Base-by-base conservation (phyloP, 1,284 basidiomycete species). In the Albatrellus sp. region DNA sequence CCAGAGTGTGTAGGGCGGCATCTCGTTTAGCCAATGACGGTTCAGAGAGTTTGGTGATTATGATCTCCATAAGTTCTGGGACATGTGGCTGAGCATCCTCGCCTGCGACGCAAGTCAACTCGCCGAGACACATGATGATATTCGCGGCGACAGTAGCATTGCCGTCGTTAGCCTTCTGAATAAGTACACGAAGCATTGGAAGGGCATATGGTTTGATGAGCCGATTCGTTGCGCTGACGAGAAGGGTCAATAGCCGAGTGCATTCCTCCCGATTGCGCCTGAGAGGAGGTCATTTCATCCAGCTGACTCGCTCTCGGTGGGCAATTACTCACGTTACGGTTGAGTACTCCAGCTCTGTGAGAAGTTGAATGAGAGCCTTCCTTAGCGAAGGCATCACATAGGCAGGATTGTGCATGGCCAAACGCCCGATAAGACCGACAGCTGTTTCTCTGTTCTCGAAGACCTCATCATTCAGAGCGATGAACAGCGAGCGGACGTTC, bases 341-440 rank as follows among this genome's bases (percentile, higher is more conserved):
- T 3, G 94, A 91, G 59, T 98, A 98, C 64, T 98, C 94, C 40
- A 99, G 69, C 64, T 98, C 96, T 0, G 96, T 98, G 44, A 99
- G 71, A 7, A 99, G 76, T 60, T 98, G 94, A 48, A 98, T 97
- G 46, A 99, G 70, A 2, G 93, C 87, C 63, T 98, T 98, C 43
- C 96, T 77, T 33, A 99, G 67, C 5, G 91, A 94, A 3, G 96
- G 94, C 88, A 99, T 98, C 30, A 98, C 93, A 65, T 98, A 97
- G 32, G 96, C 96, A 0, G 96, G 96, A 57, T 98, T 99, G 65
- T 97, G 89, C 56, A 84, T 80, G 2, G 94, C 90, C 20, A 99
- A 75, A 24, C 96, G 82, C 2, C 96, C 96, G 52, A 99, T 97
- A 52, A 98, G 76, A 20, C 70, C 69, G 40, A 98, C 91, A 3